Conservation (phyloP, 1,139 yeast species). For the Candida albicans region DNA sequence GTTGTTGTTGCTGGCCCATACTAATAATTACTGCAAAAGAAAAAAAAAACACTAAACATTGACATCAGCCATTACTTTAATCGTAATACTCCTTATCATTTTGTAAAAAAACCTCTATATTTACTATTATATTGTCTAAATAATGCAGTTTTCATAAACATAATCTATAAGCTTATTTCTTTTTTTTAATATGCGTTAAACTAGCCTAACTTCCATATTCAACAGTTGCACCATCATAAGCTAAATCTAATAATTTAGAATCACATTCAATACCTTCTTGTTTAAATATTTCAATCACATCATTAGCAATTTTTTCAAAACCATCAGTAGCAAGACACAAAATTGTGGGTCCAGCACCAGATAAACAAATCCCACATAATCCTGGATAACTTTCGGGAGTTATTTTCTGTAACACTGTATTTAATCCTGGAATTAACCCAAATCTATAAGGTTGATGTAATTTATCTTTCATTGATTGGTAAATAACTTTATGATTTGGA, state of each 20-base stretch:
- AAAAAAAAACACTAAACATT: not conserved
- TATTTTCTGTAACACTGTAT: constrained; percentile 74
- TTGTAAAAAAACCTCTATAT: not conserved
- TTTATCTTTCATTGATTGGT: constrained; percentile 95
- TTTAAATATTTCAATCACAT: constrained; percentile 67
- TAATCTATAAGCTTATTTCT: not conserved
- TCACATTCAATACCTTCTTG: constrained; percentile 67
- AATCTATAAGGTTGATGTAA: constrained; percentile 95
- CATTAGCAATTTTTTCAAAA: constrained; percentile 79
- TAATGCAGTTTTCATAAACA: no score
- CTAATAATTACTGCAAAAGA: constrained; percentile 6
- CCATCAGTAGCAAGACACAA: constrained; percentile 88
- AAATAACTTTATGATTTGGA: constrained; percentile 80
- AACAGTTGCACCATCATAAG: constrained; percentile 80
- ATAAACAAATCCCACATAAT: constrained; percentile 86
- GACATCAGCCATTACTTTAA: no score
- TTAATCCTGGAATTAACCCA: constrained; percentile 85
- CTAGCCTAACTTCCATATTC: constrained; percentile 8
- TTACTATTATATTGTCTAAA: not conserved
- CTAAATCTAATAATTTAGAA: constrained; percentile 84
- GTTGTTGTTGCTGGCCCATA: no score
- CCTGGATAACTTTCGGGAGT: constrained; percentile 85
- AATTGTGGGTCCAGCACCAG: constrained; percentile 98
- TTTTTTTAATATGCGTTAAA: no score
- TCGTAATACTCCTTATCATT: no score